Base-by-base conservation (phyloP, 2,329 filamentous ascomycete species). In the Arachnomyces sp. region DNA sequence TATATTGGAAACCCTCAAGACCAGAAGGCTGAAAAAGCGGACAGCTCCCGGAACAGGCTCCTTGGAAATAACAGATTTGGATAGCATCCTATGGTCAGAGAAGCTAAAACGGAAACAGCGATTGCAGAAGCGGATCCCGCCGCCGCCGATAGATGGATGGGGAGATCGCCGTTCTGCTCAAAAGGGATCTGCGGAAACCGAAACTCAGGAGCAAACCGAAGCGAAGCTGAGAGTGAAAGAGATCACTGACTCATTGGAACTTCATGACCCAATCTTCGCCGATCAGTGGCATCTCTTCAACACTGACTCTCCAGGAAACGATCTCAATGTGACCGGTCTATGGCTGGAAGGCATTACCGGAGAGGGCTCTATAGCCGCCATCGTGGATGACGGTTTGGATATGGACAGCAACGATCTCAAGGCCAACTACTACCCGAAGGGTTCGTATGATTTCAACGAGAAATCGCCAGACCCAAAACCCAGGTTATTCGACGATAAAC, bases 221-320 rank as follows among this genome's bases (percentile, higher is more conserved):
- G 57, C 66, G 35, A 77, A 78, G 3, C 66, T 82, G 16, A 61
- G 73, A 44, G 68, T 73, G 45, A 80, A 84, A 50, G 63, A 73
- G 4, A 67, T 93, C 34, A 80, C 80, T 50, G 63, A 72, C 37
- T 68, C 72, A 2, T 71, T 98, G n/a, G 71, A 72, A 11, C 96
- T 98, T 48, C 63, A 70, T 25, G 92, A 98, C 55, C 92, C 92
- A 13, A 94, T 94, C 38, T 98, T 96, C 65, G 72, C 76, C 31
- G 84, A 93, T 42, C 92, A 98, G 65, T 98, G 92, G 92, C 92
- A 98, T 72, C 69, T 98, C 34, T 82, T 84, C 68, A 98, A 98
- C 59, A 73, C 84, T 0, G 60, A 84, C 4, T 80, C 94, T 52
- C 59, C 79, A 1, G 90, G 89, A 4, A 86, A 96, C 63, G 92